Evolutionary conservation across 352 stramenopile genomes (phyloP).

Genomic region (Globisporangium acanthophoron): DNA sequence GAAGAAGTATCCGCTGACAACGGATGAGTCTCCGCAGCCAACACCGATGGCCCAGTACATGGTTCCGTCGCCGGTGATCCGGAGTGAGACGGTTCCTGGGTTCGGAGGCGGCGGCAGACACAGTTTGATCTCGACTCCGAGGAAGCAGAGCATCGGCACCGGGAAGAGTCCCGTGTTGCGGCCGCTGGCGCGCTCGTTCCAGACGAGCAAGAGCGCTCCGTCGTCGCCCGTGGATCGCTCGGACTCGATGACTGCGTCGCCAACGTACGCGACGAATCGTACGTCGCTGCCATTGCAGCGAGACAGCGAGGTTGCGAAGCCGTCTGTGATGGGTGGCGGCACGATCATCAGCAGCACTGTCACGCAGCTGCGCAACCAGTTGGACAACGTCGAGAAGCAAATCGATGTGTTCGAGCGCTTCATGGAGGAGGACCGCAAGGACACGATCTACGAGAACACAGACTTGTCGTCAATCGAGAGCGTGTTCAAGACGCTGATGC

Average conservation of each 20-base stretch:
- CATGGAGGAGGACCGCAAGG: slow-evolving; percentile 84
- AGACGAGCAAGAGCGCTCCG: slow-evolving; percentile 45
- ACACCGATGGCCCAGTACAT: slow-evolving; percentile 3
- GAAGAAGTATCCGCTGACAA: slow-evolving; percentile 55
- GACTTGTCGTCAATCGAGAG: slow-evolving; percentile 67
- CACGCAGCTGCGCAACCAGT: slow-evolving; percentile 68
- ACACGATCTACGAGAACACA: slow-evolving; percentile 80
- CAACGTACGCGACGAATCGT: slow-evolving; percentile 6
- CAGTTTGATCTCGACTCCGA: not conserved
- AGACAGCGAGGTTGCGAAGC: slow-evolving; percentile 2
- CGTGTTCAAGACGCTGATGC: slow-evolving; percentile 57
- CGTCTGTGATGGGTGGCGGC: slow-evolving; percentile 9
- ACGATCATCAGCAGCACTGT: slow-evolving; percentile 68
- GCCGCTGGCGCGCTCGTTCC: slow-evolving; percentile 4
- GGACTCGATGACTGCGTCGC: slow-evolving; percentile 14
- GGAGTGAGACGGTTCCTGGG: slow-evolving; percentile 5
- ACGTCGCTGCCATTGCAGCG: slow-evolving; percentile 15
- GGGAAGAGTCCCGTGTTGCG: slow-evolving; percentile 11
- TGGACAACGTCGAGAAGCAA: slow-evolving; percentile 87
- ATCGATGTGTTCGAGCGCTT: slow-evolving; percentile 87
- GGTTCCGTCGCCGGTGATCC: slow-evolving; percentile 6
- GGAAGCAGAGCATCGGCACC: slow-evolving; percentile 8
- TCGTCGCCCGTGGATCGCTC: slow-evolving; percentile 41
- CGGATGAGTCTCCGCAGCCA: slow-evolving; percentile 15
- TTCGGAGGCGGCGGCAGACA: not conserved